Evolutionary conservation across 495 filamentous ascomycete species (phyloP).

Genomic region (Daldinia grandis): DNA sequence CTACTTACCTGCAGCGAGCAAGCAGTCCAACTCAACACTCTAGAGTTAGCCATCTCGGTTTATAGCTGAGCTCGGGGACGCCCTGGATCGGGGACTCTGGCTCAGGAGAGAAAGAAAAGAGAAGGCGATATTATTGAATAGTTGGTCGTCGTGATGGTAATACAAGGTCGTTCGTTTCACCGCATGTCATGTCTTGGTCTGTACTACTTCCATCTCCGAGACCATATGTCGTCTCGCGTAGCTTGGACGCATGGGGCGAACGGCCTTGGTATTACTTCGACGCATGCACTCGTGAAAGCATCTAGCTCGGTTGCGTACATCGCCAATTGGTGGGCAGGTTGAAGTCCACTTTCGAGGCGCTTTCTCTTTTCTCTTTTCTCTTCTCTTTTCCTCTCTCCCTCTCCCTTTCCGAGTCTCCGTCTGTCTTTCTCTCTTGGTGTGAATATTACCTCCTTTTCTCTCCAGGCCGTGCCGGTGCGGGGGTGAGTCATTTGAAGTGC

Average conservation of each 20-base stretch:
- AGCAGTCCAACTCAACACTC: not conserved
- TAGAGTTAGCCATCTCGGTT: conserved; percentile 3
- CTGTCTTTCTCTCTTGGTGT: conserved; percentile 2
- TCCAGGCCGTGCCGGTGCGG: conserved; percentile 39
- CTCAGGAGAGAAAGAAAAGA: not conserved
- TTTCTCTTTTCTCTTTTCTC: not conserved
- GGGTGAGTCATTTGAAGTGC: conserved; percentile 37
- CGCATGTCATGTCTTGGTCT: conserved; percentile 39
- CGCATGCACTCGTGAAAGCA: conserved; percentile 40
- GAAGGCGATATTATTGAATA: conserved; percentile 27
- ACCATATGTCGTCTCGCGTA: conserved; percentile 44
- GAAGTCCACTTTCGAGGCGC: conserved; percentile 26
- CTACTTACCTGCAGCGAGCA: conserved; percentile 10
- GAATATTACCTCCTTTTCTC: conserved; percentile 16
- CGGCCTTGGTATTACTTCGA: conserved; percentile 43
- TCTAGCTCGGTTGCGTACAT: conserved; percentile 43
- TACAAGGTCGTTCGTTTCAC: conserved; percentile 45
- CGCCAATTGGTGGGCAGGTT: conserved; percentile 44
- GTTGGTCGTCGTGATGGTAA: conserved; percentile 33
- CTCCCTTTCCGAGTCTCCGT: too few species aligned
- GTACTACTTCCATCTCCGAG: conserved; percentile 42
- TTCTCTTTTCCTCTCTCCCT: not conserved
- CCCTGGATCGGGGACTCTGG: not conserved
- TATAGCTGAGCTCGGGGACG: not conserved
- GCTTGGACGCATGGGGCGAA: conserved; percentile 39